Conservation (phyloP, 192 early-diverging fungal species). For the Oehlia diaphana region DNA sequence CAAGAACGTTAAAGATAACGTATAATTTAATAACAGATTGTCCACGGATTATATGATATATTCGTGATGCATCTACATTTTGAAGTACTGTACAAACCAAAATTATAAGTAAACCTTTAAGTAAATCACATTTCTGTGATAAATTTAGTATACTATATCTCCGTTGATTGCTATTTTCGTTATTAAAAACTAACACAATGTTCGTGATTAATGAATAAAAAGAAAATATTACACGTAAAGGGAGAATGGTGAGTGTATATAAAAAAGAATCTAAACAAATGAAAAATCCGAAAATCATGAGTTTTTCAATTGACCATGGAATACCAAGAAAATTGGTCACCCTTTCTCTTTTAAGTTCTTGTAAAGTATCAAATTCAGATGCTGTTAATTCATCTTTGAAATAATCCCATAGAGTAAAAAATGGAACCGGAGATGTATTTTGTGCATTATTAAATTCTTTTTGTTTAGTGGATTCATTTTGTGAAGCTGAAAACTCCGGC, state of each 20-base stretch:
- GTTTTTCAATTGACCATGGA: constrained; percentile 89
- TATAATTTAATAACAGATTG: constrained; percentile 97
- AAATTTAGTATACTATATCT: constrained; percentile 58
- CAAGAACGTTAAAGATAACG: constrained; percentile 94
- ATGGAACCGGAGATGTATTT: neutral
- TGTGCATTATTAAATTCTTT: neutral
- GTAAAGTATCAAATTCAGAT: constrained; percentile 67
- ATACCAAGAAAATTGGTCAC: constrained; percentile 86
- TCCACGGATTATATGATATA: constrained; percentile 95
- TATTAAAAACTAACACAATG: constrained; percentile 39
- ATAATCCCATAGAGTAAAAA: constrained; percentile 55
- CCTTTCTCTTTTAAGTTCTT: constrained; percentile 84
- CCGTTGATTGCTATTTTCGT: neutral
- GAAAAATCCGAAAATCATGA: constrained; percentile 87
- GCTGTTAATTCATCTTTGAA: constrained; percentile 63
- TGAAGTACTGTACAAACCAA: constrained; percentile 75
- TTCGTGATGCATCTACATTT: constrained; percentile 79
- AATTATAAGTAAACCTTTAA: constrained; percentile 81
- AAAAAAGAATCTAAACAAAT: constrained; percentile 96
- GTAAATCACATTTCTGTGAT: constrained; percentile 86
- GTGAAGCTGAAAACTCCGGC: too few relatives aligned
- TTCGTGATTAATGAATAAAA: constrained; percentile 44
- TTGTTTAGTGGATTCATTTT: neutral
- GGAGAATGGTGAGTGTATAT: constrained; percentile 93
- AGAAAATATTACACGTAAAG: constrained; percentile 79